Evolutionary conservation across 345 rosid species (phyloP), one percentile per base, ranked within the genome.

Genomic region (Eucalyptus fibrosa): DNA sequence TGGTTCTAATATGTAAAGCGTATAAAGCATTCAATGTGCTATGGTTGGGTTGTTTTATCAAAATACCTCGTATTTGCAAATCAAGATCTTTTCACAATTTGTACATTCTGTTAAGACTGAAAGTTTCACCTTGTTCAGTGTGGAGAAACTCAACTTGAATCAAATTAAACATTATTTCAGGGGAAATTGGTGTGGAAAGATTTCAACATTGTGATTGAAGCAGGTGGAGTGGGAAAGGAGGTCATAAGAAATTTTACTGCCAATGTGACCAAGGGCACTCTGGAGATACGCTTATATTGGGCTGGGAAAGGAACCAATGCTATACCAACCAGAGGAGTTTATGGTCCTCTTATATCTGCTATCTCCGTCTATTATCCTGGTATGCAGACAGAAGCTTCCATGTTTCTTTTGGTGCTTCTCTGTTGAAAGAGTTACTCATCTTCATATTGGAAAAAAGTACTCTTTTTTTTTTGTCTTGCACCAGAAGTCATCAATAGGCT

Each of bases 331-430:
- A 92, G 89, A 91, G 96, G 97, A 89, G 92, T 92, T 19, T 95
- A 96, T 60, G 98, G 97, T 88, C 87, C 96, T 92, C 93, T 96
- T 88, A 94, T 96, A 88, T 96, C 97, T 37, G 98, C 95, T 53
- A 90, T 96, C 49, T 90, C 94, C 10, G 17, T 87, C 86, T 6
- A 7, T 21, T 1, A 34, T 34, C 37, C 11, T 23, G 24, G 55
- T 28, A 24, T 30, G 86, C 21, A 50, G 10, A 60, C 47, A 17
- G 28, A 62, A 0, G 5, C 23, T 47, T 88, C 24, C 50, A 8
- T n/a, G 30, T 69, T 88, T 23, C 59, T 12, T 13, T 40, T 4
- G 47, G 34, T 45, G 28, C 67, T 87, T 87, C 7, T 32, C 6
- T 37, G 2, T 47, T 44, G 50, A 23, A 0, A 16, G 6, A 65